phyloP scores from a whole-genome alignment of 805 yeast species.

The Hanseniaspora pseudoguilliermondii region DNA sequence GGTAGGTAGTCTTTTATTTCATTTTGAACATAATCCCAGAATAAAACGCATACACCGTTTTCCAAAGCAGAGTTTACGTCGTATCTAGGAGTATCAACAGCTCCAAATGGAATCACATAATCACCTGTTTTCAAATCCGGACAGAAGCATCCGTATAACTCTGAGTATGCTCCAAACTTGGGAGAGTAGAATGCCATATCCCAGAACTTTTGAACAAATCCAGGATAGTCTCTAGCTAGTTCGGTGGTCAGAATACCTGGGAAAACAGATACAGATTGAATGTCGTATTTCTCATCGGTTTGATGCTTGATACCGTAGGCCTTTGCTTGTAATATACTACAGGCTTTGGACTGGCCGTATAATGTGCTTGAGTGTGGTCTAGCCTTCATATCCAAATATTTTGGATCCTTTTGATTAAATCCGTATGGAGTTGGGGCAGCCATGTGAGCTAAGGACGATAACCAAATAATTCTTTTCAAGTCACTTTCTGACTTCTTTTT shows the following conservation, averaged over 20 bases:
- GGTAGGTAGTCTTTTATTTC: constrained; percentile 14
- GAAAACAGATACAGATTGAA: constrained; percentile 27
- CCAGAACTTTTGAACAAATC: constrained; percentile 12
- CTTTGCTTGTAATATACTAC: constrained; percentile 26
- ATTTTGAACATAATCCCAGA: constrained; percentile 22
- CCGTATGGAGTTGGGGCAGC: constrained; percentile 24
- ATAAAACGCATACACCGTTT: constrained; percentile 23
- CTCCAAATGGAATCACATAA: constrained; percentile 30
- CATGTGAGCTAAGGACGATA: constrained; percentile 28
- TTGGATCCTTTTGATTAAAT: constrained; percentile 25
- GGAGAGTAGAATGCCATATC: constrained; percentile 17
- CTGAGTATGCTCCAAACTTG: constrained; percentile 30
- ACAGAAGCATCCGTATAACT: constrained; percentile 29
- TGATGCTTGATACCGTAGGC: constrained; percentile 26
- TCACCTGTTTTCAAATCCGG: constrained; percentile 27
- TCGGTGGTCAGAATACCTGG: constrained; percentile 30
- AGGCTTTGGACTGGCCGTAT: constrained; percentile 33
- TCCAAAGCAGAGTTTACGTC: constrained; percentile 20
- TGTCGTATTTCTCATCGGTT: constrained; percentile 21
- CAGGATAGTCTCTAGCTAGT: constrained; percentile 22
- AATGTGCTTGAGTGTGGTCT: constrained; percentile 18
- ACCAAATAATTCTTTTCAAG: constrained; percentile 31
- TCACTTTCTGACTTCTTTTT: constrained; percentile 18
- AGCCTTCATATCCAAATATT: constrained; percentile 16
- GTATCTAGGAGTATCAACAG: constrained; percentile 22